phyloP scores from a whole-genome alignment of 768 basidiomycete species.

The Boletus fagicola region DNA sequence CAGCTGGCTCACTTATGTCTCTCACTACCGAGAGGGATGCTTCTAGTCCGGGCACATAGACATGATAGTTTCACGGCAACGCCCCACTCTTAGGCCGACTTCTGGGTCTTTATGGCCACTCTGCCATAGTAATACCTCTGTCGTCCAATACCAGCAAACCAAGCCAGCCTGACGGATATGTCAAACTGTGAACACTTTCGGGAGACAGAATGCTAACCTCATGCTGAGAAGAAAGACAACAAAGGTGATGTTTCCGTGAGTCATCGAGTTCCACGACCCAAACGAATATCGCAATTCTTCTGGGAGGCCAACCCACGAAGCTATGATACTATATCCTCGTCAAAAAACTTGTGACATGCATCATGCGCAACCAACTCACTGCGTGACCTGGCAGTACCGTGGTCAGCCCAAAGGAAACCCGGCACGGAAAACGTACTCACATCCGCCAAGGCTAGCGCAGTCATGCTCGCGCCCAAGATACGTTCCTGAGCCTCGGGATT shows the following conservation, averaged over 20 bases:
- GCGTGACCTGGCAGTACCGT: conserved; percentile 46
- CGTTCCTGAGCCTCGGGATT: conserved; percentile 65
- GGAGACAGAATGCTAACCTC: conserved; percentile 41
- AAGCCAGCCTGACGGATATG: conserved; percentile 41
- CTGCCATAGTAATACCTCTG: conserved; percentile 42
- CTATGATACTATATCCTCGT: conserved; percentile 46
- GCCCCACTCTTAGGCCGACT: conserved; percentile 9
- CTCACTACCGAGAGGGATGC: neutral
- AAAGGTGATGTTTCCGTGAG: conserved; percentile 74
- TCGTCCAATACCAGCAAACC: conserved; percentile 54
- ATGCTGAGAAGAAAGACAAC: conserved; percentile 53
- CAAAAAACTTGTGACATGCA: neutral
- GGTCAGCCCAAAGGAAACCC: conserved; percentile 1
- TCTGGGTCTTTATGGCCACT: conserved; percentile 8
- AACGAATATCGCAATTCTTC: conserved; percentile 48
- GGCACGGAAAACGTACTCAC: conserved; percentile 39
- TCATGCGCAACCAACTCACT: conserved; percentile 42
- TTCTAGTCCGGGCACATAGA: neutral
- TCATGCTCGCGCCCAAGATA: conserved; percentile 60
- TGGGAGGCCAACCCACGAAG: conserved; percentile 59
- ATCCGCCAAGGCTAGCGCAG: conserved; percentile 67
- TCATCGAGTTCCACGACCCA: conserved; percentile 64
- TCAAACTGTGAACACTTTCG: conserved; percentile 5
- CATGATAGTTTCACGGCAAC: neutral
- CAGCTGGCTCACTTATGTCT: neutral